These are phyloP conservation scores for Raphanus sativus DNA, from an alignment of 345 rosid species.

Conservation along the genomic window DNA sequence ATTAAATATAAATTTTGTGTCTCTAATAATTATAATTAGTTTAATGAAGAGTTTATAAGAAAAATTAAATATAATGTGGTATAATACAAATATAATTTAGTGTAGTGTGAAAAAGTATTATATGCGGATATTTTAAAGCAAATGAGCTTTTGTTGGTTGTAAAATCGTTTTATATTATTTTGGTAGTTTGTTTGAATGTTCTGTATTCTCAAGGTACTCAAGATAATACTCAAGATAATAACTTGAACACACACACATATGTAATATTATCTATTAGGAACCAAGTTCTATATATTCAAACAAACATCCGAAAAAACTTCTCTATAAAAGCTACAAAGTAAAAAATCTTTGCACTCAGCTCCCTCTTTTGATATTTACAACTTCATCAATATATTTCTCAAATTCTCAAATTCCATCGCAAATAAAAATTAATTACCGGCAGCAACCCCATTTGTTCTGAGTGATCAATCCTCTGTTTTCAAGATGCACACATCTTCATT, in stretches of 20 bases:
- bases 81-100: no score
- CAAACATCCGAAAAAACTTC: conserved; percentile 32
- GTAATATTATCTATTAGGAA: not conserved
- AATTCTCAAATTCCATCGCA: not conserved
- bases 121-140: no score
- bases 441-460: not conserved
- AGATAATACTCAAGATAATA: not conserved
- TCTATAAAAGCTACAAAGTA: conserved; percentile 19
- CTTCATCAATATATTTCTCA: not conserved
- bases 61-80: not conserved
- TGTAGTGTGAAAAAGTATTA: no score
- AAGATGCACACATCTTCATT: not conserved
- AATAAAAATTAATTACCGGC: not conserved
- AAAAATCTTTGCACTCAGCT: conserved; percentile 17
- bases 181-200: no score
- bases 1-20: no score
- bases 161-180: no score
- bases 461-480: not conserved
- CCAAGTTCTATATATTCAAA: conserved; percentile 20
- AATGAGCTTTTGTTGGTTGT: no score
- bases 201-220: no score
- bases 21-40: no score
- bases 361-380: conserved; percentile 7
- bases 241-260: not conserved
- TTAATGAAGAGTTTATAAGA: no score